These are phyloP conservation scores for Capronia coronata DNA, from an alignment of 2,329 filamentous ascomycete genomes.

Conservation along the genomic window DNA sequence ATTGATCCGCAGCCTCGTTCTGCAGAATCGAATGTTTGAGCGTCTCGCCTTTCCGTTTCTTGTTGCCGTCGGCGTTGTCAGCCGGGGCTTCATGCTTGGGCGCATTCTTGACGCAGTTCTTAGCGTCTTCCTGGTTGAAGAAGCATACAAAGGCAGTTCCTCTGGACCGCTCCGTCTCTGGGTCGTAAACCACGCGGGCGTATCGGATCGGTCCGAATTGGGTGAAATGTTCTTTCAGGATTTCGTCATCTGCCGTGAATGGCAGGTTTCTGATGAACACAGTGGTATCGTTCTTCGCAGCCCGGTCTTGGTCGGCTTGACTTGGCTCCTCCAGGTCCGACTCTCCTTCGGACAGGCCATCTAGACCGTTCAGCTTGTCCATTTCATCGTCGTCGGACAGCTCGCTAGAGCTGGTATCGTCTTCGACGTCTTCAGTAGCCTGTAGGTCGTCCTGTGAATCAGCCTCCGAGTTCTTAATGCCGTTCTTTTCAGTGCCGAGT, in stretches of 20 bases:
- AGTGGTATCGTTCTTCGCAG: conserved; percentile 48
- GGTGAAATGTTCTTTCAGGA: conserved; percentile 77
- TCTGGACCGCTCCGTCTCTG: conserved; percentile 73
- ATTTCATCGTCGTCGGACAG: conserved; percentile 41
- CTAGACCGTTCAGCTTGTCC: conserved; percentile 35
- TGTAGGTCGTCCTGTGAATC: neutral
- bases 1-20: conserved; percentile 72
- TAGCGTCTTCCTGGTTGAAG: conserved; percentile 66
- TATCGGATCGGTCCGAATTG: conserved; percentile 85
- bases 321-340: conserved; percentile 39
- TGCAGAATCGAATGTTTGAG: conserved; percentile 78
- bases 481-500: neutral
- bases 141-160: conserved; percentile 97
- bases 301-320: conserved; percentile 43
- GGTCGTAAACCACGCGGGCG: conserved; percentile 84
- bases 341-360: conserved; percentile 40
- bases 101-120: conserved; percentile 66
- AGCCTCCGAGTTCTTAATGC: neutral
- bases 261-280: conserved; percentile 92
- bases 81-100: conserved; percentile 52
- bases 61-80: conserved; percentile 37
- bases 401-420: conserved; percentile 37
- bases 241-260: conserved; percentile 76
- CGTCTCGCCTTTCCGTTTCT: conserved; percentile 36
- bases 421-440: conserved; percentile 17